Percentiles rank a stretch among this genome's conserved stretches.
Conservation (phyloP, 2,329 filamentous ascomycete genomes). For the Cladosporium phlei region DNA sequence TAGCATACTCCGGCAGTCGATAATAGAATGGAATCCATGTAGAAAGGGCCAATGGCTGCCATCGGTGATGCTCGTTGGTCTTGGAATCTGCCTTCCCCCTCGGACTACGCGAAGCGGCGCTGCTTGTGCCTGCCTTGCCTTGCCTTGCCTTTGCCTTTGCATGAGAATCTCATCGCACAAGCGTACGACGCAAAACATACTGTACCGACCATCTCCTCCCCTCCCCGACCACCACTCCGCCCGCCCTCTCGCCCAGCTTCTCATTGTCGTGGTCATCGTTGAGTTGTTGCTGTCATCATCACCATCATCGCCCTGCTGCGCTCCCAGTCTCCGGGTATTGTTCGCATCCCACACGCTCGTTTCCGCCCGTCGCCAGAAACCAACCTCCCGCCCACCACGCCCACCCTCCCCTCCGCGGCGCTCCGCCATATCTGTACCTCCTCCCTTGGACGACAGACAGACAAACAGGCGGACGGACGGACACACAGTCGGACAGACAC, state of each 20-base stretch:
- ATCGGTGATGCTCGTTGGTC: too few species aligned
- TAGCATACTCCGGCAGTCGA: too few species aligned
- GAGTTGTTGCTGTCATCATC: too few species aligned
- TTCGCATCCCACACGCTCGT: slow-evolving; percentile 15
- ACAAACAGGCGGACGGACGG: too few species aligned
- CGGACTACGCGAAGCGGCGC: slow-evolving; percentile 7
- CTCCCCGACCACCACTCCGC: background rate
- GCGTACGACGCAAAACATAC: too few species aligned
- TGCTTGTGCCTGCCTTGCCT: slow-evolving; percentile 9
- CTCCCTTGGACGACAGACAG: slow-evolving; percentile 8
- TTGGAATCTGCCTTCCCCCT: slow-evolving; percentile 9
- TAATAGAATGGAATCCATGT: too few species aligned
- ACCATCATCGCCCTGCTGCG: background rate
- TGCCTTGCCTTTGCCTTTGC: too few species aligned
- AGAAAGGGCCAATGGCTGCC: too few species aligned
- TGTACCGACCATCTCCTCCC: slow-evolving; percentile 2
- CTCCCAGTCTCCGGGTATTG: slow-evolving; percentile 10
- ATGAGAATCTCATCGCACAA: too few species aligned
- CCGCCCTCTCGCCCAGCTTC: background rate
- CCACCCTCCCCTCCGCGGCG: background rate
- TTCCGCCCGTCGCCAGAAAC: slow-evolving; percentile 7
- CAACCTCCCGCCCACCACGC: slow-evolving; percentile 4
- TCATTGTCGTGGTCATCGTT: slow-evolving; percentile 1
- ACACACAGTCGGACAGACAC: too few species aligned
- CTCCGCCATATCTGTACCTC: background rate